Evolutionary conservation across 169 alveolate genomes (phyloP).

Genomic region (Cryptosporidium felis): DNA sequence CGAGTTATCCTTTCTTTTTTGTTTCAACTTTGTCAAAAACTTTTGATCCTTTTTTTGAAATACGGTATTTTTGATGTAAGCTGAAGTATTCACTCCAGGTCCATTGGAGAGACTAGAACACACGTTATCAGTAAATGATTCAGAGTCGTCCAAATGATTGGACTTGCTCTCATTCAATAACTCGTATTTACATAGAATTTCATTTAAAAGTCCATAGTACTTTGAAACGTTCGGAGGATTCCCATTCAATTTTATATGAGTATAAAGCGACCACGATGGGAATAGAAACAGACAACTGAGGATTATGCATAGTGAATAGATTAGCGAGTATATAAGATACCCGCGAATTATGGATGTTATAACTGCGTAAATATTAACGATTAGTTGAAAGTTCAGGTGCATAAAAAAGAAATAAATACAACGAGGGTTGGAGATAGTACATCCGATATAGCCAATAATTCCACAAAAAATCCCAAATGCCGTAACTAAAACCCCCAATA

Average conservation of each 20-base stretch:
- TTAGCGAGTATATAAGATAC: conserved; percentile 15
- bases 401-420: conserved; percentile 31
- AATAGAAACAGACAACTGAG: neutral
- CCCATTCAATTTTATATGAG: conserved; percentile 23
- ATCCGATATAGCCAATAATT: conserved; percentile 60
- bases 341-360: conserved; percentile 57
- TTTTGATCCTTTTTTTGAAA: conserved; percentile 1
- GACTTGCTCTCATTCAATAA: neutral
- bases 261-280: conserved; percentile 66
- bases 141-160: conserved; percentile 30
- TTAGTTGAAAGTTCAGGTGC: conserved; percentile 26
- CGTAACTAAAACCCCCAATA: neutral
- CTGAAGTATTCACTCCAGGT: neutral
- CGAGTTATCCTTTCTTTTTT: no score
- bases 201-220: conserved; percentile 26
- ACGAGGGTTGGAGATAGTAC: conserved; percentile 37
- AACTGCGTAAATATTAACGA: conserved; percentile 5
- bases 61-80: neutral
- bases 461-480: conserved; percentile 52
- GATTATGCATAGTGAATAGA: neutral
- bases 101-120: conserved; percentile 12
- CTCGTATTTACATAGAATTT: neutral
- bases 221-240: conserved; percentile 16
- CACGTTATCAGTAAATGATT: neutral
- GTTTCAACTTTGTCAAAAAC: neutral